Evolutionary conservation across 208 protist genomes (phyloP).

Genomic region (Crithidia fasciculata): DNA sequence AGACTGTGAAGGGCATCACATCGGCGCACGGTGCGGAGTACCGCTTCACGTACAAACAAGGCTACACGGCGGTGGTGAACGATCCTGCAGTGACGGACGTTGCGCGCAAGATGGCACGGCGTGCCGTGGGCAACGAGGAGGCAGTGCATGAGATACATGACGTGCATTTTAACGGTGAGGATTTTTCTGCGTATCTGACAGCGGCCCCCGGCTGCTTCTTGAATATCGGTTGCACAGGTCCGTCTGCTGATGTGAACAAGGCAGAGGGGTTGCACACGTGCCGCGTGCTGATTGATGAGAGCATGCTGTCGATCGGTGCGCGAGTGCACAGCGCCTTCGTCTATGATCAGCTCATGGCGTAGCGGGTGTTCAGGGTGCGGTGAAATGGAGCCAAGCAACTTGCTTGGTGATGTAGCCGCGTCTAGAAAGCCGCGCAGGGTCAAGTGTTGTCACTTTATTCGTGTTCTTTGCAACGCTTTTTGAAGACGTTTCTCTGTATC

Average conservation of each 20-base stretch:
- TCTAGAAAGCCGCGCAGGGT: background rate
- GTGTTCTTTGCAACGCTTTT: too few species aligned
- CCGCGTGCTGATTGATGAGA: constrained; percentile 46
- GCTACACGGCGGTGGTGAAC: constrained; percentile 66
- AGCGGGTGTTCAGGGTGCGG: too few species aligned
- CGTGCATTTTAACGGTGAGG: constrained; percentile 40
- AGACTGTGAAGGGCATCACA: constrained; percentile 49
- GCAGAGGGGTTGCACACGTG: constrained; percentile 34
- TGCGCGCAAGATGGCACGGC: constrained; percentile 40
- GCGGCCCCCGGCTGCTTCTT: constrained; percentile 43
- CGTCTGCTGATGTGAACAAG: constrained; percentile 27
- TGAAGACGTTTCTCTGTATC: too few species aligned
- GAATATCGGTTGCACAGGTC: constrained; percentile 26
- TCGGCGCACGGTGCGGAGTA: constrained; percentile 50
- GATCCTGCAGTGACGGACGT: constrained; percentile 43
- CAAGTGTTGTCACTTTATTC: too few species aligned
- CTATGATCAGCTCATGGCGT: constrained; percentile 14
- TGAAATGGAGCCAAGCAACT: background rate
- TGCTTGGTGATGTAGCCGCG: background rate
- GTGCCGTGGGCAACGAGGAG: constrained; percentile 24
- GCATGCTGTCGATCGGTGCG: constrained; percentile 40
- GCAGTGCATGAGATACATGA: constrained; percentile 21
- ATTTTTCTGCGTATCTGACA: constrained; percentile 53
- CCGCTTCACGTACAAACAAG: constrained; percentile 35
- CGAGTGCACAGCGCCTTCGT: constrained; percentile 51